Percentiles rank a stretch among this genome's conserved stretches.
phyloP scores from a whole-genome alignment of 345 rosid genomes.

The Punica granatum region DNA sequence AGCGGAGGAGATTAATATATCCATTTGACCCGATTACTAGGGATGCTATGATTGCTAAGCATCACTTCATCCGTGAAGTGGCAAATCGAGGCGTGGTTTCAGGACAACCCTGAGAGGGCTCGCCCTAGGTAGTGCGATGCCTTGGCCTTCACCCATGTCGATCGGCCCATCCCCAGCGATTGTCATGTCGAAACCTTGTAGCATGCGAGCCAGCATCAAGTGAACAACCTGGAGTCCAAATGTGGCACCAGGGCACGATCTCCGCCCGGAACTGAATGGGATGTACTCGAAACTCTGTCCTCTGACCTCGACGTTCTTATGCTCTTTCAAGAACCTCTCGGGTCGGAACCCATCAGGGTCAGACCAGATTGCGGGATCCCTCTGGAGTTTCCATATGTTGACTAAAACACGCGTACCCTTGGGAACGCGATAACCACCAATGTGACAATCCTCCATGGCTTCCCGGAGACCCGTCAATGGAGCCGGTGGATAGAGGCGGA shows the following conservation, averaged over 20 bases:
- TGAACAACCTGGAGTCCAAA: constrained; percentile 34
- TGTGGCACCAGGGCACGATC: constrained; percentile 48
- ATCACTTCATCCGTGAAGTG: not conserved
- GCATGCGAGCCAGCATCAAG: constrained; percentile 33
- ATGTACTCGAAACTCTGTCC: constrained; percentile 25
- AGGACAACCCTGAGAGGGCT: constrained; percentile 31
- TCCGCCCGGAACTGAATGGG: constrained; percentile 45
- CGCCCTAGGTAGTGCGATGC: constrained; percentile 34
- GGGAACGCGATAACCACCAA: constrained; percentile 30
- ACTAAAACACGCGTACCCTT: constrained; percentile 44
- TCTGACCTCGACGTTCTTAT: constrained; percentile 3
- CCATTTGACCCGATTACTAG: no score
- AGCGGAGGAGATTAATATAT: no score
- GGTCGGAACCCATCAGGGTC: constrained; percentile 33
- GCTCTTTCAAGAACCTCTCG: constrained; percentile 31
- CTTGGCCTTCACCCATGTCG: constrained; percentile 44
- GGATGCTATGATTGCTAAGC: not conserved
- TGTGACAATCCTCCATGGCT: constrained; percentile 36
- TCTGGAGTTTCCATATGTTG: constrained; percentile 55
- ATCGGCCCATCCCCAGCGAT: constrained; percentile 7
- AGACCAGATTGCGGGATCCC: constrained; percentile 42
- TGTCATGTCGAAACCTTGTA: constrained; percentile 38
- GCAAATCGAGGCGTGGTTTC: constrained; percentile 28
- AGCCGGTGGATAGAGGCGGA: constrained; percentile 18
- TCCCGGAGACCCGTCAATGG: constrained; percentile 36